A percentile compares a stretch with the other conserved stretches of the same genome.
Evolutionary conservation across 371 early-diverging fungal genomes (phyloP).

Genomic region (Circinella minor): DNA sequence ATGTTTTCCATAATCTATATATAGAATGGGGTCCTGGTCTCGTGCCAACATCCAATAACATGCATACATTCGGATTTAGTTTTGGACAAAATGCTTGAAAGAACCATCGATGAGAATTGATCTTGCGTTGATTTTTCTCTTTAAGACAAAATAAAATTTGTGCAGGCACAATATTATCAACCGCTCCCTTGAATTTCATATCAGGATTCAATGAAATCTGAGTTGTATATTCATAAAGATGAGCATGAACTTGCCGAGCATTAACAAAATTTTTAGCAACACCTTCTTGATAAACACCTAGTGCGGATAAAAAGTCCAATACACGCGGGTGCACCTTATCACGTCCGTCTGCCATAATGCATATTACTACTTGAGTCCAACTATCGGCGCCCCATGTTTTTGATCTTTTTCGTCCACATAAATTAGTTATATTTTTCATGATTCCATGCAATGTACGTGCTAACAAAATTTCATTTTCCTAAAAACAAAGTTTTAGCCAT

Average conservation of each 20-base stretch:
- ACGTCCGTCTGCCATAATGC: constrained; percentile 84
- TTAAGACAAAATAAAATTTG: constrained; percentile 93
- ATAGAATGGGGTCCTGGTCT: constrained; percentile 83
- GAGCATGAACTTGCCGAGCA: constrained; percentile 68
- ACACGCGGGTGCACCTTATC: constrained; percentile 75
- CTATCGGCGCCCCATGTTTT: constrained; percentile 70
- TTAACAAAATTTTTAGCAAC: constrained; percentile 73
- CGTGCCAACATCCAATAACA: constrained; percentile 94
- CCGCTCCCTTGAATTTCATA: constrained; percentile 67
- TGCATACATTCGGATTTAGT: constrained; percentile 84
- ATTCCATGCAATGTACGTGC: constrained; percentile 84
- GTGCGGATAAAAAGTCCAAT: constrained; percentile 79
- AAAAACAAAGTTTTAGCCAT: not conserved
- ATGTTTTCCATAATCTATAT: constrained; percentile 91
- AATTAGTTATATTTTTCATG: constrained; percentile 86
- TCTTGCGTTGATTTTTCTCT: constrained; percentile 86
- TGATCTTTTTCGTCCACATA: constrained; percentile 77
- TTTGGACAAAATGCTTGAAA: constrained; percentile 92
- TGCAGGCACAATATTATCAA: constrained; percentile 81
- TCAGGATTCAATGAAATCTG: constrained; percentile 77
- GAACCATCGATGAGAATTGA: constrained; percentile 98
- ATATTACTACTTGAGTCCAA: constrained; percentile 92
- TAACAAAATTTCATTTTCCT: constrained; percentile 88
- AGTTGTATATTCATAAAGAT: constrained; percentile 93
- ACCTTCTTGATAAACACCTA: constrained; percentile 93